Conservation (phyloP, 306 rosid species). For the Dryas octopetala region DNA sequence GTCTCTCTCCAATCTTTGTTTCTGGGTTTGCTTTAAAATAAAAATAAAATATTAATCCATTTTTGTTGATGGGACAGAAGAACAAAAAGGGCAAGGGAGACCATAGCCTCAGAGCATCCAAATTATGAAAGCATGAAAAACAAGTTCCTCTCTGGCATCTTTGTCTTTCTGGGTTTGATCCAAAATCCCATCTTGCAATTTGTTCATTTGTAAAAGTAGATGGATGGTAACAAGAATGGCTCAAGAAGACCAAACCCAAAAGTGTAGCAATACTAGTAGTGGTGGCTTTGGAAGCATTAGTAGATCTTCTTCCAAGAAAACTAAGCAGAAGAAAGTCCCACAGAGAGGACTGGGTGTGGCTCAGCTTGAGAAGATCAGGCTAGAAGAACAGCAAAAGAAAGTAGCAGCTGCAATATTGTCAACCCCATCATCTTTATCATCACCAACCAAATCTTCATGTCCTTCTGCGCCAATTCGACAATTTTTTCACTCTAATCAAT, state of each 20-base stretch:
- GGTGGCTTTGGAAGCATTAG: slow-evolving; percentile 22
- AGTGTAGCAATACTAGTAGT: slow-evolving; percentile 26
- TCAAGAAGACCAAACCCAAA: slow-evolving; percentile 50
- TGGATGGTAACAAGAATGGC: slow-evolving; percentile 53
- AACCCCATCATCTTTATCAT: slow-evolving; percentile 28
- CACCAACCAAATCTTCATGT: slow-evolving; percentile 45
- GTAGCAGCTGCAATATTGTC: slow-evolving; percentile 24
- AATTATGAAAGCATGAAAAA: not conserved
- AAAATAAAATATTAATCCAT: not conserved
- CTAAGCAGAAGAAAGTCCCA: slow-evolving; percentile 67
- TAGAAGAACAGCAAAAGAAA: slow-evolving; percentile 64
- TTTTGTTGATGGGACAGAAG: slow-evolving; percentile 1
- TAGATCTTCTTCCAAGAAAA: slow-evolving; percentile 52
- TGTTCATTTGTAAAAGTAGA: slow-evolving; percentile 17
- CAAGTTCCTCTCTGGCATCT: not conserved
- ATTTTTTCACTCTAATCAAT: slow-evolving; percentile 34
- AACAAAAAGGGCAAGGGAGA: not conserved
- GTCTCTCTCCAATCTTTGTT: slow-evolving; percentile 25
- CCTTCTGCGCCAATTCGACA: slow-evolving; percentile 35
- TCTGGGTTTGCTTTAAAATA: slow-evolving; percentile 27
- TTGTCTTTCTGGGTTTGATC: slow-evolving; percentile 20
- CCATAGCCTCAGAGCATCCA: not conserved
- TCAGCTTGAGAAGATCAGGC: slow-evolving; percentile 75
- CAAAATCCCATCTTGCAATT: not conserved
- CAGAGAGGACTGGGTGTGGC: slow-evolving; percentile 96